Conservation (phyloP, 345 rosid genomes). For the Ceriops decandra region DNA sequence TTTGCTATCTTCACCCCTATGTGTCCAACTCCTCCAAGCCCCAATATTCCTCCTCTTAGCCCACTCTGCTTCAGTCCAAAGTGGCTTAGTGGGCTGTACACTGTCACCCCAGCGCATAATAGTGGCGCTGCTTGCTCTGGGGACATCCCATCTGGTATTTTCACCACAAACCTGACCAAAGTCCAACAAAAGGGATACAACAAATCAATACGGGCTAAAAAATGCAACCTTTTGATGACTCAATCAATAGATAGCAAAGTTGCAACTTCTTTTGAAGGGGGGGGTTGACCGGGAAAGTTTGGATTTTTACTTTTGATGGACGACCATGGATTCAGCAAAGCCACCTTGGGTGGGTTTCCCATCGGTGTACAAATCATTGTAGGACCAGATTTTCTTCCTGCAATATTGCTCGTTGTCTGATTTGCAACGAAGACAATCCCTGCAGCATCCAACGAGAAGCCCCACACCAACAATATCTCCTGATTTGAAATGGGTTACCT, state of each 20-base stretch:
- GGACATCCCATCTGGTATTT: conserved; percentile 81
- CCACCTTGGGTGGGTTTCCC: conserved; percentile 82
- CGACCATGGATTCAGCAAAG: conserved; percentile 62
- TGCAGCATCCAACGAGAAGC: conserved; percentile 60
- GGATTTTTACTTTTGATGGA: conserved; percentile 53
- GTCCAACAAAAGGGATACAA: too few species aligned
- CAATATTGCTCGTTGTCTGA: conserved; percentile 70
- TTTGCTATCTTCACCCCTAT: conserved; percentile 96
- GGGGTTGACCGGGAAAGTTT: neutral
- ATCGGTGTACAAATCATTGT: conserved; percentile 58
- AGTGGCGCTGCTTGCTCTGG: conserved; percentile 87
- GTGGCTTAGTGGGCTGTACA: conserved; percentile 86
- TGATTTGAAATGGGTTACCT: conserved; percentile 48
- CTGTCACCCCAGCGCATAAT: conserved; percentile 81
- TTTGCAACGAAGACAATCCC: conserved; percentile 48
- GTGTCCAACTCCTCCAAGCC: conserved; percentile 97
- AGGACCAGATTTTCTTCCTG: conserved; percentile 53
- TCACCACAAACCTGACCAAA: conserved; percentile 66
- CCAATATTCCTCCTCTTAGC: conserved; percentile 75
- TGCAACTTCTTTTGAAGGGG: neutral
- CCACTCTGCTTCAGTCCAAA: conserved; percentile 66
- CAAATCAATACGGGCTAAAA: neutral
- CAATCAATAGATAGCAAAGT: neutral
- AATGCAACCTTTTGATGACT: neutral
- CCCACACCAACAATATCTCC: conserved; percentile 84